Percentiles rank a stretch among this genome's conserved stretches.
Conservation (phyloP, 1,284 basidiomycete species). For the Leccinum pachyderme region DNA sequence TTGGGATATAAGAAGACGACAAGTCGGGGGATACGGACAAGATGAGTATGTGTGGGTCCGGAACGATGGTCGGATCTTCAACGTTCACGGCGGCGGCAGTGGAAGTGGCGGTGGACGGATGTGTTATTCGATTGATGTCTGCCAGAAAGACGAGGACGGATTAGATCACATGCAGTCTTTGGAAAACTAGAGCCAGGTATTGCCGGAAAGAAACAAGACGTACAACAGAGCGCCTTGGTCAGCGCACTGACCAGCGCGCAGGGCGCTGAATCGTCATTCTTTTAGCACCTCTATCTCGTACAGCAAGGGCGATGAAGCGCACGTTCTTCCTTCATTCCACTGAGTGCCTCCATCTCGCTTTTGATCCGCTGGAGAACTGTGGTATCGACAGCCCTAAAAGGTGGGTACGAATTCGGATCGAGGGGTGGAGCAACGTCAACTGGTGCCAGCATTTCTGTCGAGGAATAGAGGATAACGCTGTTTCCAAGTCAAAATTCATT, state of each 20-base stretch:
- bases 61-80: slow-evolving; percentile 45
- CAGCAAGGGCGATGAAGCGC: slow-evolving; percentile 15
- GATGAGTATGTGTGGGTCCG: slow-evolving; percentile 85
- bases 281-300: slow-evolving; percentile 2
- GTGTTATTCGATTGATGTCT: slow-evolving; percentile 84
- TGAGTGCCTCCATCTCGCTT: slow-evolving; percentile 57
- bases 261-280: slow-evolving; percentile 42
- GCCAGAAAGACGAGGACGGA: slow-evolving; percentile 4
- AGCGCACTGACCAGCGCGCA: slow-evolving; percentile 83
- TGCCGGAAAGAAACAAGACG: slow-evolving; percentile 29
- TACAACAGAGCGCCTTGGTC: slow-evolving; percentile 88
- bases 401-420: slow-evolving; percentile 80
- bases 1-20: slow-evolving; percentile 87
- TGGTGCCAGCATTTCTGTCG: slow-evolving; percentile 44
- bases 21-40: slow-evolving; percentile 90
- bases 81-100: slow-evolving; percentile 21
- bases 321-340: slow-evolving; percentile 51
- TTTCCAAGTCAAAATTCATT: not conserved
- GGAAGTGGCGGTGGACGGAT: slow-evolving; percentile 35
- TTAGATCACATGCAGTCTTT: not conserved
- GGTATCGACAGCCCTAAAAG: slow-evolving; percentile 74
- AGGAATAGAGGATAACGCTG: slow-evolving; percentile 76
- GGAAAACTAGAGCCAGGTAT: not conserved
- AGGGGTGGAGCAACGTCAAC: slow-evolving; percentile 40
- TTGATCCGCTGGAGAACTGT: slow-evolving; percentile 63